phyloP scores from a whole-genome alignment of 2,329 filamentous ascomycete species.

The Onygena corvina region DNA sequence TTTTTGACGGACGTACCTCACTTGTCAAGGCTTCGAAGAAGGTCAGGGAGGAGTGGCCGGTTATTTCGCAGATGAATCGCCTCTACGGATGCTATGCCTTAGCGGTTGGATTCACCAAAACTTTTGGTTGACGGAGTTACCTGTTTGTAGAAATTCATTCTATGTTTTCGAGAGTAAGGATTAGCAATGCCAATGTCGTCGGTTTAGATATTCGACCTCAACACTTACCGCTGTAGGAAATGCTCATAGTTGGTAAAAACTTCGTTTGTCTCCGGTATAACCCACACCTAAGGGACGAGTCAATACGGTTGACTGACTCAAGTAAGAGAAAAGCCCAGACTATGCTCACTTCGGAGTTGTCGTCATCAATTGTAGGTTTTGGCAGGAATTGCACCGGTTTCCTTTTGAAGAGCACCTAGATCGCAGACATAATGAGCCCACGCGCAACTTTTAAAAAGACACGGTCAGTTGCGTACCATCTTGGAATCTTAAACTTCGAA shows the following conservation, averaged over 20 bases:
- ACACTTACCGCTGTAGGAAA: slow-evolving; percentile 66
- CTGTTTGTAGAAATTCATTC: slow-evolving; percentile 89
- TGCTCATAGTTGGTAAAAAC: slow-evolving; percentile 80
- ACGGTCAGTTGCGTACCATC: neutral
- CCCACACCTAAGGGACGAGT: slow-evolving; percentile 59
- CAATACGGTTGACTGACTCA: slow-evolving; percentile 14
- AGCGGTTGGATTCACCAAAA: slow-evolving; percentile 5
- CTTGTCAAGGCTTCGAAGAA: slow-evolving; percentile 89
- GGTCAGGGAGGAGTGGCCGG: slow-evolving; percentile 76
- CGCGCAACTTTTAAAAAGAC: neutral
- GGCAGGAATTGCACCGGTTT: slow-evolving; percentile 81
- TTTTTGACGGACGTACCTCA: slow-evolving; percentile 52
- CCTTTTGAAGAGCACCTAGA: slow-evolving; percentile 84
- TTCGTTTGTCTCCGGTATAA: slow-evolving; percentile 80
- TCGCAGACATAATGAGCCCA: neutral
- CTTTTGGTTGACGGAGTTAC: slow-evolving; percentile 32
- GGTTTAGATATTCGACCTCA: slow-evolving; percentile 18
- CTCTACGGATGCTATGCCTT: slow-evolving; percentile 40
- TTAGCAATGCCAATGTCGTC: slow-evolving; percentile 20
- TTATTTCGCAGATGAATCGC: slow-evolving; percentile 91
- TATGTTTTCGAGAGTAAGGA: slow-evolving; percentile 27
- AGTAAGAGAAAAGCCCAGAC: slow-evolving; percentile 1
- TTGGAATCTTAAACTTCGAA: neutral
- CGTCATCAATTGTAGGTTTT: slow-evolving; percentile 60
- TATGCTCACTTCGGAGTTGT: slow-evolving; percentile 62